A percentile compares a stretch with the other conserved stretches of the same genome.
Evolutionary conservation across 23 red algal genomes (phyloP).

Genomic region (Chondrus crispus): DNA sequence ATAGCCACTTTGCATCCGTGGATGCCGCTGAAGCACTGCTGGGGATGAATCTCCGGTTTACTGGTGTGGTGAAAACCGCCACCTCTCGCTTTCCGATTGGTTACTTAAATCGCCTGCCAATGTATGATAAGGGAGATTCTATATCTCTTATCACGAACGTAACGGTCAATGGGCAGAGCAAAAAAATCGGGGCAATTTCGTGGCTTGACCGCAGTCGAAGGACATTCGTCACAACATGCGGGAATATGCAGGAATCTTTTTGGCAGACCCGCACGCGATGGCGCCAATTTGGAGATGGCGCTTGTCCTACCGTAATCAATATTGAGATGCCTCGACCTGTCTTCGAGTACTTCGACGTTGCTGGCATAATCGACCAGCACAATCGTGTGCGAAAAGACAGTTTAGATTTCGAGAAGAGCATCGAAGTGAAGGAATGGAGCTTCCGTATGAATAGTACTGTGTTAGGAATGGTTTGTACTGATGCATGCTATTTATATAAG

Average conservation of each 20-base stretch:
- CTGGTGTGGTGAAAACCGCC: slow-evolving; percentile 21
- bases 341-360: not conserved
- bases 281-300: not conserved
- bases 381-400: not conserved
- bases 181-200: not conserved
- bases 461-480: not conserved
- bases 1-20: slow-evolving; percentile 5
- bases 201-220: slow-evolving; percentile 10
- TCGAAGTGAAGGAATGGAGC: slow-evolving; percentile 13
- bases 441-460: not conserved
- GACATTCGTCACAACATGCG: not conserved
- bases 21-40: not conserved
- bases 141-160: not conserved
- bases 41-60: not conserved
- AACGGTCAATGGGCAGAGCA: not conserved
- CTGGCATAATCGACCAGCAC: not conserved
- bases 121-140: not conserved
- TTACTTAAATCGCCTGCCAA: not conserved
- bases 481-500: not conserved
- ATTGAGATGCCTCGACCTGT: not conserved
- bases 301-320: not conserved
- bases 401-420: not conserved
- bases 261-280: not conserved
- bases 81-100: not conserved
- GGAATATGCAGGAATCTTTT: not conserved